These are phyloP conservation scores for Pulicaria dysenterica DNA, from an alignment of 129 eudicot species.

Conservation along the genomic window DNA sequence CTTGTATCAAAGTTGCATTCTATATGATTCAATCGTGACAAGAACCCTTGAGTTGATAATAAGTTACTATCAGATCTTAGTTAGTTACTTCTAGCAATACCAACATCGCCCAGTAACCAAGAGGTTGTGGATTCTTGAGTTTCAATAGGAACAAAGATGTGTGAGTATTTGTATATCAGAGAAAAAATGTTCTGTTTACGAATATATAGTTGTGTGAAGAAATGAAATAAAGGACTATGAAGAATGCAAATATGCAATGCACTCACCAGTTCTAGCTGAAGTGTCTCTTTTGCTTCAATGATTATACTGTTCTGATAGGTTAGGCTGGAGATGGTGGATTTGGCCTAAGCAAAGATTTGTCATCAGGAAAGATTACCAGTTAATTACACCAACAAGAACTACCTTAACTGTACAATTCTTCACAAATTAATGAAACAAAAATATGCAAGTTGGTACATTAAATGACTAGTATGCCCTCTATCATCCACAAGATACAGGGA, in stretches of 20 bases:
- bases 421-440: background rate
- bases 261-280: conserved; percentile 66
- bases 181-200: too few species aligned
- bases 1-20: background rate
- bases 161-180: too few species aligned
- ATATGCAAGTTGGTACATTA: background rate
- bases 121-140: background rate
- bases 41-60: too few species aligned
- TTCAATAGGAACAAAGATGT: conserved; percentile 6
- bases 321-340: conserved; percentile 47
- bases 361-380: conserved; percentile 11
- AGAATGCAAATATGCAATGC: background rate
- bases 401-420: conserved; percentile 1
- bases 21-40: background rate
- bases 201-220: background rate
- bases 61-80: too few species aligned
- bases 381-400: background rate
- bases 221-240: background rate
- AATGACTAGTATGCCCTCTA: conserved; percentile 7
- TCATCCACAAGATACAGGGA: background rate
- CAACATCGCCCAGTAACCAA: too few species aligned
- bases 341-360: conserved; percentile 44
- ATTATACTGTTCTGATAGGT: conserved; percentile 50
- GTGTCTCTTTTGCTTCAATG: conserved; percentile 50
- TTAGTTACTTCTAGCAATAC: too few species aligned